Conservation (phyloP, 495 filamentous ascomycete species). For the Penicillium riverlandense region DNA sequence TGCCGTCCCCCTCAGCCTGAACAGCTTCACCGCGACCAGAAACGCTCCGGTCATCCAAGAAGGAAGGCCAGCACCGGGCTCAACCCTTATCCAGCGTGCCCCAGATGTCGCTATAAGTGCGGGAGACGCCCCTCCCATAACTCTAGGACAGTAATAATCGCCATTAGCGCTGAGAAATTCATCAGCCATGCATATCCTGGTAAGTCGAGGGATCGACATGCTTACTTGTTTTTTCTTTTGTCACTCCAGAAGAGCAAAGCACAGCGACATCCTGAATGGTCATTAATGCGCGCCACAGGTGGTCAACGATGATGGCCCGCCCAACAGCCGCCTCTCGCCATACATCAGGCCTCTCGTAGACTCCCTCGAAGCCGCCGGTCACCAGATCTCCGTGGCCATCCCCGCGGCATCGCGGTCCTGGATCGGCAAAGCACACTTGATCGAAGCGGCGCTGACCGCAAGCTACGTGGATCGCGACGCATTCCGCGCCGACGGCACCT, state of each 20-base stretch:
- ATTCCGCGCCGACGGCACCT: constrained; percentile 48
- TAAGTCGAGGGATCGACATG: constrained; percentile 18
- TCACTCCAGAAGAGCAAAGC: neutral
- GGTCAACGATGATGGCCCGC: constrained; percentile 93
- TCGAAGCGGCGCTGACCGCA: constrained; percentile 75
- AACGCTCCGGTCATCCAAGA: constrained; percentile 7
- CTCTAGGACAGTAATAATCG: constrained; percentile 7
- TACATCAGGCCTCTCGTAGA: constrained; percentile 82
- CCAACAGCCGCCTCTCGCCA: constrained; percentile 76
- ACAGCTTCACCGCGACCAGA: constrained; percentile 24
- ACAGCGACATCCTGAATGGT: neutral
- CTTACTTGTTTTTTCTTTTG: constrained; percentile 5
- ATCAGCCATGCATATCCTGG: constrained; percentile 41
- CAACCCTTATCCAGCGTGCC: constrained; percentile 12
- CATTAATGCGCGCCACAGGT: constrained; percentile 37
- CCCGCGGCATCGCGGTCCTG: constrained; percentile 88
- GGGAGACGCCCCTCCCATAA: neutral
- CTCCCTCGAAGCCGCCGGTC: constrained; percentile 68
- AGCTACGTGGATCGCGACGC: constrained; percentile 68
- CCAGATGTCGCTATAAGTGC: too few relatives aligned
- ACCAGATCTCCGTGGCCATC: constrained; percentile 83
- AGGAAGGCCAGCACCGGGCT: constrained; percentile 7
- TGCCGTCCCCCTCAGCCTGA: constrained; percentile 21
- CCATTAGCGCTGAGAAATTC: constrained; percentile 7
- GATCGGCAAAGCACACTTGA: constrained; percentile 96